These are phyloP conservation scores for Pseudozyma hubeiensis DNA, from an alignment of 1,284 basidiomycete genomes.

Conservation along the genomic window DNA sequence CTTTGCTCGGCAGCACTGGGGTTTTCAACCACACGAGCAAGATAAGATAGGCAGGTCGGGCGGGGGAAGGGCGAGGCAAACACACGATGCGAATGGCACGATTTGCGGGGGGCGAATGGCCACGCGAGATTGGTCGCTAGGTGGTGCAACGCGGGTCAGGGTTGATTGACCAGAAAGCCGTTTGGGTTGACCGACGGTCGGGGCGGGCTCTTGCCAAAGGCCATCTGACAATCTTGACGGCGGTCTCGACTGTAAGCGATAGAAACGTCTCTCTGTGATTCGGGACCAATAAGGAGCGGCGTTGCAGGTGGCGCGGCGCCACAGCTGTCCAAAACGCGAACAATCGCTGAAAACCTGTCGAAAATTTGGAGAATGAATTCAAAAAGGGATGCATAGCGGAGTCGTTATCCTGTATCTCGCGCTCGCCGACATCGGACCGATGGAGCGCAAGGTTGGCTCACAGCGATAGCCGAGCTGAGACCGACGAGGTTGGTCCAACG, in stretches of 20 bases:
- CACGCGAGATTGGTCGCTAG: neutral
- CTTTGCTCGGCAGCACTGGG: neutral
- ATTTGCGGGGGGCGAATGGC: neutral
- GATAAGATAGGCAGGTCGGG: constrained; percentile 16
- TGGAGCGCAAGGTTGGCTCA: neutral
- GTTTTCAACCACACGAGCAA: neutral
- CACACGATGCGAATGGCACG: neutral
- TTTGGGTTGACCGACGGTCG: constrained; percentile 14
- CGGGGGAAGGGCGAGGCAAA: neutral
- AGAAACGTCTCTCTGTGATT: neutral
- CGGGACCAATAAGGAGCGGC: too few relatives aligned
- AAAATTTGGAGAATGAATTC: too few relatives aligned
- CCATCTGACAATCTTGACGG: neutral
- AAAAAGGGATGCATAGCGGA: too few relatives aligned
- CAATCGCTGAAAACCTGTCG: too few relatives aligned
- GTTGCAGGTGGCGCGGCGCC: too few relatives aligned
- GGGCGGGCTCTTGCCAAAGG: neutral
- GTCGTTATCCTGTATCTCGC: too few relatives aligned
- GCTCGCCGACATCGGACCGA: constrained; percentile 29
- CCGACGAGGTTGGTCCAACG: constrained; percentile 8
- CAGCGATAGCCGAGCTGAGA: constrained; percentile 20
- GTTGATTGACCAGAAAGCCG: too few relatives aligned
- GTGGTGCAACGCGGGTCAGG: too few relatives aligned
- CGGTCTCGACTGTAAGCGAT: constrained; percentile 1
- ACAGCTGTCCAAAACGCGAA: too few relatives aligned